These are phyloP conservation scores for Albizia julibrissin DNA, from an alignment of 306 rosid genomes.

Conservation along the genomic window DNA sequence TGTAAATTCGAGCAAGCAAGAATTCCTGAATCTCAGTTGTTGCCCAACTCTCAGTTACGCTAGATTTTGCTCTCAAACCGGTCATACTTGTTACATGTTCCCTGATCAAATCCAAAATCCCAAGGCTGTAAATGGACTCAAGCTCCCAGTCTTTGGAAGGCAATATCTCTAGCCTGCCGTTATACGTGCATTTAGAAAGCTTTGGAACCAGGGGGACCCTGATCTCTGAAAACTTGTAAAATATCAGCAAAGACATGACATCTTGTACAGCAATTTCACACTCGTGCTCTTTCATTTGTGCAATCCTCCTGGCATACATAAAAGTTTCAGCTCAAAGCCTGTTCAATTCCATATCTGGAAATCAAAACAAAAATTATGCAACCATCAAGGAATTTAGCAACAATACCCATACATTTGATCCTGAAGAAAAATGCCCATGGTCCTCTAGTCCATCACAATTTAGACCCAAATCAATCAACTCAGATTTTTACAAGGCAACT, in stretches of 20 bases:
- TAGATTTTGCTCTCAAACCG: slow-evolving; percentile 80
- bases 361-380: background rate
- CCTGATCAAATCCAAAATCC: slow-evolving; percentile 76
- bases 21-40: slow-evolving; percentile 60
- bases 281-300: slow-evolving; percentile 80
- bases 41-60: slow-evolving; percentile 90
- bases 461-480: slow-evolving; percentile 21
- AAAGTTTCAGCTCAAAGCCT: slow-evolving; percentile 40
- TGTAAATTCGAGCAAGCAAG: slow-evolving; percentile 60
- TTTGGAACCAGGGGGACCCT: slow-evolving; percentile 83
- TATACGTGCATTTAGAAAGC: slow-evolving; percentile 79
- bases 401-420: slow-evolving; percentile 29
- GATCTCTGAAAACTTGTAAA: slow-evolving; percentile 84
- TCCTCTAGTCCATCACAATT: slow-evolving; percentile 2
- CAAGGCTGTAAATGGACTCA: slow-evolving; percentile 75
- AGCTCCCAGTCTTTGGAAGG: slow-evolving; percentile 96
- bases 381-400: slow-evolving; percentile 26
- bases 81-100: slow-evolving; percentile 75
- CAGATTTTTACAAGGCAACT: background rate
- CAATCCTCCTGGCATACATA: slow-evolving; percentile 82
- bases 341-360: slow-evolving; percentile 17
- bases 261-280: slow-evolving; percentile 82
- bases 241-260: slow-evolving; percentile 77
- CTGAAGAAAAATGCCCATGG: slow-evolving; percentile 33
- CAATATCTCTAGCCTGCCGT: slow-evolving; percentile 85